Evolutionary conservation across 2,329 filamentous ascomycete genomes (phyloP), one percentile per base, ranked within the genome.

Genomic region (Ophiostoma fasciatum): DNA sequence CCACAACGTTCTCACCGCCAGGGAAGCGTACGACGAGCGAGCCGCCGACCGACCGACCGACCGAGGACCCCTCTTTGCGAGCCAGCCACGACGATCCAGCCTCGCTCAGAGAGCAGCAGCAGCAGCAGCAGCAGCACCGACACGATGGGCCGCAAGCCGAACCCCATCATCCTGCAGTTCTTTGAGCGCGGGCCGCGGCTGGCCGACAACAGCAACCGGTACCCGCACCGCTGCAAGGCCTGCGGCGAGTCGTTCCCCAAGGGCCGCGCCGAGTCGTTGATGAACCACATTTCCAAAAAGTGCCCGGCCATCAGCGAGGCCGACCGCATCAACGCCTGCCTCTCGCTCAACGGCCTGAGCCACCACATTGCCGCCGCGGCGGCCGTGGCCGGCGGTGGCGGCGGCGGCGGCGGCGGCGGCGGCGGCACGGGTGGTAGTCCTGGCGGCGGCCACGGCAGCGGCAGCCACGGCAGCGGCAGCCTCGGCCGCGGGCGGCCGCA

Each of bases 221-320:
- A 94, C 53, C 78, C 83, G 48, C 83, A 94, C 53, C 90, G 82
- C 11, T 94, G 85, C 71, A 88, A 82, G 56, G 69, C 76, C 46
- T 93, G 84, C 55, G 83, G 83, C 46, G 81, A 90, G 58, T 79
- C 81, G 56, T 94, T 94, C 44, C 81, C 83, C 44, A 93, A 93
- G 54, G 87, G 87, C 42, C 75, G 87, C 43, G 79, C 83, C 50
- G 87, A 94, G 51, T 82, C 74, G 48, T 60, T 94, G 42, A 80
- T 75, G 29, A 77, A 69, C 43, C 87, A 94, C 52, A 68, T 94
- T 38, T 78, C 82, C 36, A 90, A 87, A 55, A 84, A 81, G 63
- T 94, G 87, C 53, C 81, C 82, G 28, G 80, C 78, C 36, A 77
- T 92, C 35, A 73, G 76, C 43, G 64, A 80, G 43, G 67, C 71